Conservation (phyloP, 169 alveolate genomes). For the Plasmodium gallinaceum region DNA sequence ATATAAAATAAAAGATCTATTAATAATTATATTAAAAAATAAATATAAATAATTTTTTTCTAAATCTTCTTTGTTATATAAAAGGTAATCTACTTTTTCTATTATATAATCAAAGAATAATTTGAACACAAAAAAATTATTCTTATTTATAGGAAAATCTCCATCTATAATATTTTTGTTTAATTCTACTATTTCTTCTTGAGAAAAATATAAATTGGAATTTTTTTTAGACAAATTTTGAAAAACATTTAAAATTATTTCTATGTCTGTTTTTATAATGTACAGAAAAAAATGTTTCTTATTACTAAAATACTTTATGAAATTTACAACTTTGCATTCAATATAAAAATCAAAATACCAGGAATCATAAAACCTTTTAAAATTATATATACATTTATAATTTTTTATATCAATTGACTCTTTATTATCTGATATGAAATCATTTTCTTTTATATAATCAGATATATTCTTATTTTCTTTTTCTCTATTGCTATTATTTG, state of each 20-base stretch:
- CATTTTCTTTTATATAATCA: not conserved
- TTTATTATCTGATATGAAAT: not conserved
- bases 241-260: conserved; percentile 38
- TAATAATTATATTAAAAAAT: conserved; percentile 52
- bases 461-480: not conserved
- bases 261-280: conserved; percentile 36
- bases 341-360: conserved; percentile 76
- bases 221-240: conserved; percentile 3
- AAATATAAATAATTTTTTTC: conserved; percentile 56
- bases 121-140: conserved; percentile 53
- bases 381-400: conserved; percentile 64
- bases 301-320: conserved; percentile 31
- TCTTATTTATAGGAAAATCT: conserved; percentile 36
- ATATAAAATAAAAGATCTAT: conserved; percentile 57
- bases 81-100: conserved; percentile 58
- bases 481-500: conserved; percentile 1
- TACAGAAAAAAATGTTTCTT: conserved; percentile 36
- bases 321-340: conserved; percentile 38
- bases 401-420: conserved; percentile 25
- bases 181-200: conserved; percentile 65
- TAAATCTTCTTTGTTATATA: conserved; percentile 75
- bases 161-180: conserved; percentile 19
- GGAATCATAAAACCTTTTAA: conserved; percentile 54
- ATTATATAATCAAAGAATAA: conserved; percentile 58
- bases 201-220: conserved; percentile 40